A percentile compares a stretch with the other conserved stretches of the same genome.
Conservation (phyloP, 2,329 filamentous ascomycete genomes). For the Pseudocercospora eumusae region DNA sequence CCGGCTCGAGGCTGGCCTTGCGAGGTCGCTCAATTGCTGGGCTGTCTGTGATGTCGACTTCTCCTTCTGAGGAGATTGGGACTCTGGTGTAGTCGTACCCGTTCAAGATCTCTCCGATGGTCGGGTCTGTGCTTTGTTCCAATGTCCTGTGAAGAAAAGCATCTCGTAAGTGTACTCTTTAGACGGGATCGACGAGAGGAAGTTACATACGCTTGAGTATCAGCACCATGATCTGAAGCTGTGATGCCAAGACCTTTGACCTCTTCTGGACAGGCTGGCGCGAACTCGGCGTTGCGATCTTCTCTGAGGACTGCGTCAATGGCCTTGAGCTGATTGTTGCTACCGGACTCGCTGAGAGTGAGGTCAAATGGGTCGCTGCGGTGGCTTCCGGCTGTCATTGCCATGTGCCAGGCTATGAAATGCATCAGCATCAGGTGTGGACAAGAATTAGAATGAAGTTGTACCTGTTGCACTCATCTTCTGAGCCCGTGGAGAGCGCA, state of each 20-base stretch:
- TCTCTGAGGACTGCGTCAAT: constrained; percentile 25
- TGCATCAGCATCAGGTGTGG: background rate
- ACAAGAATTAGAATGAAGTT: no score
- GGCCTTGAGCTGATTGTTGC: constrained; percentile 19
- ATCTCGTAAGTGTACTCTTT: constrained; percentile 41
- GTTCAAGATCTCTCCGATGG: constrained; percentile 32
- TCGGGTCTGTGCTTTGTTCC: constrained; percentile 29
- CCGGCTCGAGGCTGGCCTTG: background rate
- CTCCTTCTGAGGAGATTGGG: constrained; percentile 9
- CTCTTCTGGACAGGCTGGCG: constrained; percentile 11
- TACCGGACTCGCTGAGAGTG: constrained; percentile 30
- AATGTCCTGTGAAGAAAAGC: constrained; percentile 34
- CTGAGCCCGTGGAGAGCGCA: constrained; percentile 12
- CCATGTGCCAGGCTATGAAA: constrained; percentile 2
- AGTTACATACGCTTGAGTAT: constrained; percentile 38
- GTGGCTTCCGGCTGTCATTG: constrained; percentile 5
- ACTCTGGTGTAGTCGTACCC: constrained; percentile 34
- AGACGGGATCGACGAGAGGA: constrained; percentile 31
- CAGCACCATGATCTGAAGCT: constrained; percentile 24
- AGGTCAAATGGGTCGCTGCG: constrained; percentile 35
- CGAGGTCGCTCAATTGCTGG: constrained; percentile 11
- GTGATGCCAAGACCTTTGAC: constrained; percentile 22
- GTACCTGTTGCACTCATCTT: constrained; percentile 8
- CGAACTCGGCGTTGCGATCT: constrained; percentile 20
- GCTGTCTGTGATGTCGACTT: constrained; percentile 16